Base-by-base conservation (phyloP, 2,329 filamentous ascomycete genomes). In the Ustilaginoidea virens region DNA sequence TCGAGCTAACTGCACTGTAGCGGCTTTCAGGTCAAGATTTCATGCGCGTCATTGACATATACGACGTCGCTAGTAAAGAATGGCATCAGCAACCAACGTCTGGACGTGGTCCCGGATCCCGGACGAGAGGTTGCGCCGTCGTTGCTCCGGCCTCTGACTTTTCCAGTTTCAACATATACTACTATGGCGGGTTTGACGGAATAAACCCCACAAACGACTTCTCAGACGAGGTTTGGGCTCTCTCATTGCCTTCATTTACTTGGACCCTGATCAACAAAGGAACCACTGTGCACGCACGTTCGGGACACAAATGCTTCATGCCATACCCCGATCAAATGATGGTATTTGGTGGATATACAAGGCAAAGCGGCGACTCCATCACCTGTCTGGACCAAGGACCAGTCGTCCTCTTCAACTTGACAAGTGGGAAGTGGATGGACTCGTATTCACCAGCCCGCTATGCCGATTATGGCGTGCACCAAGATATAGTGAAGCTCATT, bases 311-410 rank as follows among this genome's bases (percentile, higher is more conserved):
- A 21, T 90, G 81, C 51, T 70, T 85, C 39, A 68, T 69, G 41
- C 68, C 69, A 1, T 87, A 82, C 53, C 76, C 83, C 11, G 74
- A 77, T 33, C 81, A 87, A 49, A 85, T 92, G 74, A 61, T 90
- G 36, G 63, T 77, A 6, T 60, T 87, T 10, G 82, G 82, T 16
- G 82, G 82, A 8, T 77, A 70, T 37, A 50, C 54, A 1, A 24
- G 60, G 5, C 23, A 41, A 2, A 12, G 43, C 1, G 55, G 50
- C 2, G 17, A 5, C 1, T 23, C 26, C 0, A 32, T 44, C 0
- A 36, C 34, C 1, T 79, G 72, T 33, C 47, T 79, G 2, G 52
- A 57, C 1, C 57, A 60, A n/a, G 51, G 56, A 5, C 55, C 66
- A 2, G 50, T 80, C 20, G 60, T 71, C 25, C 63, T 82, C 16